Evolutionary conservation across 306 rosid genomes (phyloP), one percentile per base, ranked within the genome.

Genomic region (Begonia peltatifolia): DNA sequence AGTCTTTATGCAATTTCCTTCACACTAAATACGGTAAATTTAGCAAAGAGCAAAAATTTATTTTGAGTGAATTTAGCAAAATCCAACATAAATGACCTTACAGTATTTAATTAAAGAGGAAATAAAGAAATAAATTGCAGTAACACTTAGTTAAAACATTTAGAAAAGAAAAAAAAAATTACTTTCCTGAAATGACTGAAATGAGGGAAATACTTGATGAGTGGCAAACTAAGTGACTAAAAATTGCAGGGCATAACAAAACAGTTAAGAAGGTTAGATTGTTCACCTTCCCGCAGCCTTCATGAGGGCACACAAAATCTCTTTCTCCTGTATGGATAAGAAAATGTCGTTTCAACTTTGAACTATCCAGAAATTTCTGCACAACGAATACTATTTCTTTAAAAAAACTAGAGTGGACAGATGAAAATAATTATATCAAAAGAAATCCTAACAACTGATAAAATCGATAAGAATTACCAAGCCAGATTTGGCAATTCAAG

Each of bases 231-330:
- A 50, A 7, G 12, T 13, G 16, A 63, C 44, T 61, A 17, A 46
- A 46, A 58, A 43, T 9, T 46, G 9, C 14, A 56, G 60, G 18
- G 52, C 10, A 9, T 13, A 9, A 15, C 61, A 52, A 69, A 69
- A 12, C 17, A 9, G 58, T 41, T 25, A 4, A 61, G 58, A 53
- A 61, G 69, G 65, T 64, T 52, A 9, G 70, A 67, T 63, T 63
- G 55, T 68, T 81, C 71, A 90, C 99, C 99, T 90, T 90, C 50
- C 99, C 99, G 73, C 99, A 90, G 76, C 99, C 99, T 79, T 90
- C 96, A 73, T 77, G 84, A 46, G 94, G 93, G 61, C 96, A 90
- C 10, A 86, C 87, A 68, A 81, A 90, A 59, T 87, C 87, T 71
- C 96, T 74, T 65, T 90, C 95, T 61, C 93, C 99, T 4, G 96